Evolutionary conservation across 768 basidiomycete species (phyloP).

Genomic region (Bullera alba): DNA sequence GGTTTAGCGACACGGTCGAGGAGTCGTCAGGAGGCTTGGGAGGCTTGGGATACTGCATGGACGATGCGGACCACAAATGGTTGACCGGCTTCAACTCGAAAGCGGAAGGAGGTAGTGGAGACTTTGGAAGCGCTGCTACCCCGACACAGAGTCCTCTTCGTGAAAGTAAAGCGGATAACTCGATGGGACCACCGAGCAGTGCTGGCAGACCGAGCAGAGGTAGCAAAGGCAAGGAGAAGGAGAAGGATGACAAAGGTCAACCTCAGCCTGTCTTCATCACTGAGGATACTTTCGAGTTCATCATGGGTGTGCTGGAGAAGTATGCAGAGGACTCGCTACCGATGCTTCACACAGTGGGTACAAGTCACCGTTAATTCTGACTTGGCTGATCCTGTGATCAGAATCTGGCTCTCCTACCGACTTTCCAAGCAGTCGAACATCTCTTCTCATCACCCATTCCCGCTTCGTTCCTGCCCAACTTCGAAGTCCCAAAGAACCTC

Average conservation of each 20-base stretch:
- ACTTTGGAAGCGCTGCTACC: background rate
- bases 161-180: constrained; percentile 10
- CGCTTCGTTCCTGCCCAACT: constrained; percentile 63
- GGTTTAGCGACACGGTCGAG: constrained; percentile 78
- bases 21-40: constrained; percentile 56
- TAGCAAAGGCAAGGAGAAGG: constrained; percentile 63
- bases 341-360: constrained; percentile 77
- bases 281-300: constrained; percentile 89
- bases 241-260: constrained; percentile 67
- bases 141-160: constrained; percentile 9
- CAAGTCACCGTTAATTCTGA: background rate
- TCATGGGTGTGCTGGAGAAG: constrained; percentile 91
- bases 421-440: constrained; percentile 51
- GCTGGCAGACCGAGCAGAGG: constrained; percentile 43
- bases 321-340: constrained; percentile 82
- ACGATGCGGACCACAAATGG: constrained; percentile 94
- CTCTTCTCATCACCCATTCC: constrained; percentile 60
- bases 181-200: constrained; percentile 2
- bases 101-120: constrained; percentile 58
- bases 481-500: constrained; percentile 61
- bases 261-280: constrained; percentile 54
- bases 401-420: constrained; percentile 46
- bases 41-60: constrained; percentile 85
- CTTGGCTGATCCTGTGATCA: constrained; percentile 7
- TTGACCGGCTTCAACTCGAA: constrained; percentile 72